phyloP scores from a whole-genome alignment of 2,329 filamentous ascomycete species.

The Furcasterigmium furcatum region DNA sequence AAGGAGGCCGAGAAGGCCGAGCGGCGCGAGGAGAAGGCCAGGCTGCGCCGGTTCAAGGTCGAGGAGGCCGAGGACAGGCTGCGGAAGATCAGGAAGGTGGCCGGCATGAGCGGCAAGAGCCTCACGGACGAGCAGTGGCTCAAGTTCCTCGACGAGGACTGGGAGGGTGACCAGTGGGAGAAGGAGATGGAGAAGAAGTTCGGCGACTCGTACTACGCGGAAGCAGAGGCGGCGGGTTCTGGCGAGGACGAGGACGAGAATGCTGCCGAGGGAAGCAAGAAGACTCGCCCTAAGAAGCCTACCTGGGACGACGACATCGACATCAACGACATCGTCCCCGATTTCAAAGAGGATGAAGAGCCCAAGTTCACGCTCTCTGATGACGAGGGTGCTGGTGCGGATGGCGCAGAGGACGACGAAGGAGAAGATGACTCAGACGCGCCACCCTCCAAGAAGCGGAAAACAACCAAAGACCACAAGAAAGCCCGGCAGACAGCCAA shows the following conservation, averaged over 20 bases:
- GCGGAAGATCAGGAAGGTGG: conserved; percentile 82
- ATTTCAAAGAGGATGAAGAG: conserved; percentile 69
- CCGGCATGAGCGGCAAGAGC: conserved; percentile 68
- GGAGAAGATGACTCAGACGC: conserved; percentile 38
- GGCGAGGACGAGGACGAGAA: conserved; percentile 51
- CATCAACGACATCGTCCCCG: conserved; percentile 86
- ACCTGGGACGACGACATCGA: conserved; percentile 97
- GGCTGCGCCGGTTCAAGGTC: conserved; percentile 82
- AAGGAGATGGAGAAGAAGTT: conserved; percentile 85
- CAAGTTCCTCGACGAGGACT: conserved; percentile 80
- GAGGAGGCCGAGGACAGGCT: conserved; percentile 89
- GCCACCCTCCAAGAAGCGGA: conserved; percentile 51
- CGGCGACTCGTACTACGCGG: conserved; percentile 85
- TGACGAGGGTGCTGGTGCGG: conserved; percentile 31
- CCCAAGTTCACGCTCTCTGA: conserved; percentile 56
- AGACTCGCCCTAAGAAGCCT: conserved; percentile 72
- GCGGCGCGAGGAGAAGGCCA: conserved; percentile 75
- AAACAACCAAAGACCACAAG: conserved; percentile 58
- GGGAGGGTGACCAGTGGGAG: conserved; percentile 89
- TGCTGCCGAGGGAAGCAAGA: conserved; percentile 52
- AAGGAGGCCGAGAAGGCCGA: conserved; percentile 77
- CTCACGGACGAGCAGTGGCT: conserved; percentile 77
- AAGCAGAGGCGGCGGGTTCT: conserved; percentile 63
- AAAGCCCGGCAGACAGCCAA: conserved; percentile 57
- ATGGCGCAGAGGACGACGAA: conserved; percentile 29